Evolutionary conservation across 2,329 filamentous ascomycete species (phyloP), one percentile per base, ranked within the genome.

Genomic region (Paecilomyces niveus): DNA sequence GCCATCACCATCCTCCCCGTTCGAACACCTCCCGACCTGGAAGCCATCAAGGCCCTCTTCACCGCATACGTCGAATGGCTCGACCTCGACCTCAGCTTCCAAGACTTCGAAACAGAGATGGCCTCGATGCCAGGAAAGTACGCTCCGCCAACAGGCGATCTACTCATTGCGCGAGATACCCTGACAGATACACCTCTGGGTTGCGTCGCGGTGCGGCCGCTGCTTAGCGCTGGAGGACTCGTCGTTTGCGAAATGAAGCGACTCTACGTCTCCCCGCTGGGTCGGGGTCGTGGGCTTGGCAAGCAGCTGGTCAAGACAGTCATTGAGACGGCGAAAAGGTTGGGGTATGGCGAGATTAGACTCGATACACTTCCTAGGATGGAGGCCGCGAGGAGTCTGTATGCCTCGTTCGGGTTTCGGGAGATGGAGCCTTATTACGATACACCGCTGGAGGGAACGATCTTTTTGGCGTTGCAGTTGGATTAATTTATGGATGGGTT

Each of bases 321-420:
- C 3, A 64, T 86, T 4, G 66, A 67, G 4, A 69, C 72, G 33
- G 84, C 83, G 22, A 74, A 65, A 58, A 64, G 72, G 4, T 58
- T 81, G 51, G 80, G 80, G 0, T 86, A 85, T 65, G 61, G 64
- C 9, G 78, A 80, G 58, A 78, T 85, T 65, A 72, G 80, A 57
- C 74, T 86, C 13, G 83, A 86, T 71, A 85, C 83, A 15, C 64
- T 86, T 58, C 69, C 75, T 8, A 72, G 66, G 6, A 86, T 86
- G 84, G 67, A 61, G 11, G 71, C 74, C 10, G 83, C 84, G 21
- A 74, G 76, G 59, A 68, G 64, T 32, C 62, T 85, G 62, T 86
- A 86, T 70, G 67, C 67, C 54, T 67, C 66, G 3, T 66, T 77
- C 60, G 83, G 84, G 1, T 86, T 86, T 68, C 70, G 71, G 61